Base-by-base conservation (phyloP, 1,284 basidiomycete genomes). In the Austroboletus niveus region DNA sequence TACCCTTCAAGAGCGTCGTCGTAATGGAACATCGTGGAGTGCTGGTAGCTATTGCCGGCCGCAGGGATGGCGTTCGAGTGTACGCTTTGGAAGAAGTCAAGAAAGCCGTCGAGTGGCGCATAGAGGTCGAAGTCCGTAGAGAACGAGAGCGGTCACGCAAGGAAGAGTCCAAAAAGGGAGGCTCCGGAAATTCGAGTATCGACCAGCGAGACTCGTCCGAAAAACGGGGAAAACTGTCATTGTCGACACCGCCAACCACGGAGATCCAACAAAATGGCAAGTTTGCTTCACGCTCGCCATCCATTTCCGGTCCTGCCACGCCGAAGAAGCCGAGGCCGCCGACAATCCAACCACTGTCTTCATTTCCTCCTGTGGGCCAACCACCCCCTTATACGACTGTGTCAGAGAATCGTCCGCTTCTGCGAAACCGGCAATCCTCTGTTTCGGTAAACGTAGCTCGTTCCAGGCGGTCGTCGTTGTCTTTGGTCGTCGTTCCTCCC, bases 1-100 rank as follows among this genome's bases (percentile, higher is more conserved):
- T 90, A 41, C 77, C 79, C 40, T 92, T 92, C 70, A 91, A 90
- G 65, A 83, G 80, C 52, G 84, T 92, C n/a, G 86, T 92, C 1
- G 84, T 92, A 15, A 92, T 92, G 89, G 89, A 92, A 60, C 87
- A 92, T 60, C 82, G 89, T 32, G 89, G 88, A 9, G 89, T 92
- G 2, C 72, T 92, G 20, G 89, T 92, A 12, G 89, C 89, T 15
- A 90, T 92, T 56, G 89, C 89, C 12, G 89, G 89, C 14, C 74
- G 89, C 54, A 74, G 89, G 59, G 88, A 92, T 58, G 89, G 89
- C 3, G 89, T 92, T 38, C 78, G 89, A 39, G 89, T 92, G 24
- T 92, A 92, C 66, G 89, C 89, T 12, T 72, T 92, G 17, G 89
- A 92, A 55, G 89, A 92, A 61, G 80, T 92, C 20, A 86, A 84